These are phyloP conservation scores for Suillus sp. DNA, from an alignment of 768 basidiomycete genomes.

Conservation along the genomic window DNA sequence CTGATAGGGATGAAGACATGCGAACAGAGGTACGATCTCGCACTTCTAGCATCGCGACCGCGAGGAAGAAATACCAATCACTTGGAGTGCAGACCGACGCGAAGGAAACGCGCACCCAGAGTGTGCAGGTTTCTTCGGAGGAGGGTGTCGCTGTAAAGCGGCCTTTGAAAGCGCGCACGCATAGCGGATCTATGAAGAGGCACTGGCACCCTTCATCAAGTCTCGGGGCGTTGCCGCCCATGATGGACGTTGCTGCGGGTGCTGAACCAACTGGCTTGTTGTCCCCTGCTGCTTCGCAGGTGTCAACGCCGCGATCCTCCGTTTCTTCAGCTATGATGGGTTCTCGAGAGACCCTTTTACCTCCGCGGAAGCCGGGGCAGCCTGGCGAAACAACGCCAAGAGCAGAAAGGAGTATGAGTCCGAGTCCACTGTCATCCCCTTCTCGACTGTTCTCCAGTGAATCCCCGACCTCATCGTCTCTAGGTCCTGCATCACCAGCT, in stretches of 20 bases:
- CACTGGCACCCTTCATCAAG: slow-evolving; percentile 22
- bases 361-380: slow-evolving; percentile 19
- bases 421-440: slow-evolving; percentile 15
- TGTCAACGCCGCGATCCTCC: background rate
- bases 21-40: slow-evolving; percentile 36
- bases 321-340: slow-evolving; percentile 16
- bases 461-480: slow-evolving; percentile 54
- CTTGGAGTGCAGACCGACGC: slow-evolving; percentile 72
- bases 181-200: slow-evolving; percentile 24
- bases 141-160: slow-evolving; percentile 23
- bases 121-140: slow-evolving; percentile 55
- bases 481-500: slow-evolving; percentile 53
- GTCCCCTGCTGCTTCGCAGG: slow-evolving; percentile 4
- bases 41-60: slow-evolving; percentile 31
- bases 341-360: slow-evolving; percentile 19
- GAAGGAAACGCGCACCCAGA: slow-evolving; percentile 53
- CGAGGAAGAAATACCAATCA: slow-evolving; percentile 50
- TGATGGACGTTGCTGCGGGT: slow-evolving; percentile 8
- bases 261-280: slow-evolving; percentile 1
- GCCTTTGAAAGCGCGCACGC: slow-evolving; percentile 25
- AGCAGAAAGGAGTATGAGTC: slow-evolving; percentile 13
- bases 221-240: slow-evolving; percentile 6
- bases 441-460: slow-evolving; percentile 35
- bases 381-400: slow-evolving; percentile 15
- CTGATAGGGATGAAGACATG: slow-evolving; percentile 42